Evolutionary conservation across 345 rosid genomes (phyloP).

Genomic region (Salix arbutifolia): DNA sequence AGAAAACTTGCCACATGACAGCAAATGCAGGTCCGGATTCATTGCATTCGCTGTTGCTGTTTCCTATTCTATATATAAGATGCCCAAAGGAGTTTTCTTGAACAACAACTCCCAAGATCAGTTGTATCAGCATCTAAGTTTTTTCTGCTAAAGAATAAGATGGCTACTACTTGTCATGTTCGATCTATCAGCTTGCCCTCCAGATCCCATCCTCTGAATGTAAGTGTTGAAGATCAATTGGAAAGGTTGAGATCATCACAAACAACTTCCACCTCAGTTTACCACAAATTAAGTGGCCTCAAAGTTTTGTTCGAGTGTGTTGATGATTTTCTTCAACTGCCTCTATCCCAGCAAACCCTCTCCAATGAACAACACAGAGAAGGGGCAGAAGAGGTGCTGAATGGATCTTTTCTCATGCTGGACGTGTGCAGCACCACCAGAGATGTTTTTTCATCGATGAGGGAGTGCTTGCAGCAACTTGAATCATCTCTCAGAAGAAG

Average conservation of each 20-base stretch:
- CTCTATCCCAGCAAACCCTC: neutral
- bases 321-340: slow-evolving; percentile 8
- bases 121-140: neutral
- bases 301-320: slow-evolving; percentile 1
- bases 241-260: slow-evolving; percentile 23
- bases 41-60: too few relatives aligned
- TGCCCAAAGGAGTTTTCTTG: neutral
- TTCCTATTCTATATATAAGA: neutral
- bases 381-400: slow-evolving; percentile 1
- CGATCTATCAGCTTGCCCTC: too few relatives aligned
- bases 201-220: slow-evolving; percentile 25
- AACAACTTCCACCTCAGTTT: slow-evolving; percentile 6
- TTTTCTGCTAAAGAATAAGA: neutral
- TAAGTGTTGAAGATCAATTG: slow-evolving; percentile 18
- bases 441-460: slow-evolving; percentile 5
- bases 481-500: slow-evolving; percentile 7
- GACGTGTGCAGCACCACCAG: slow-evolving; percentile 2
- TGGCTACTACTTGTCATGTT: slow-evolving; percentile 3
- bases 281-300: slow-evolving; percentile 2
- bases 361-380: neutral
- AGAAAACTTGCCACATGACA: neutral
- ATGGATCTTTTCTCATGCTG: neutral
- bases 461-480: slow-evolving; percentile 1
- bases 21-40: neutral
- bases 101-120: neutral